phyloP scores from a whole-genome alignment of 1,139 yeast species.

The Candida tunisiensis region DNA sequence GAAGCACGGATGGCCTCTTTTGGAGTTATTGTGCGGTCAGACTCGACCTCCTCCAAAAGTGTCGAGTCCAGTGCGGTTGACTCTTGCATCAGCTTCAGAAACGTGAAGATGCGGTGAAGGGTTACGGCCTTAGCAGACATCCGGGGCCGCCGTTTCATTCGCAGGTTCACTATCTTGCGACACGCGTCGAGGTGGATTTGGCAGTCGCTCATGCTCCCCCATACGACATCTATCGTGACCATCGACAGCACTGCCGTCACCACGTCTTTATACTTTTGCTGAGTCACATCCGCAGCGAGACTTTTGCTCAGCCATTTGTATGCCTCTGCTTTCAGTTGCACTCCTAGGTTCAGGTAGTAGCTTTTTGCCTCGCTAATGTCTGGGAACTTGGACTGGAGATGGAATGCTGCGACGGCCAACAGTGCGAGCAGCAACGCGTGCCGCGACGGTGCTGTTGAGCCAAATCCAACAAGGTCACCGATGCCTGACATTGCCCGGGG shows the following conservation, averaged over 20 bases:
- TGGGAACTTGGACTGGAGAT: slow-evolving; percentile 54
- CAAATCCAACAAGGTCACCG: slow-evolving; percentile 65
- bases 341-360: slow-evolving; percentile 55
- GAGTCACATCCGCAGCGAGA: slow-evolving; percentile 24
- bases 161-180: slow-evolving; percentile 53
- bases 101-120: slow-evolving; percentile 63
- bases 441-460: slow-evolving; percentile 59
- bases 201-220: slow-evolving; percentile 88
- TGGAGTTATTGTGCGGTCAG: neutral
- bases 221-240: slow-evolving; percentile 77
- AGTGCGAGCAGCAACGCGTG: slow-evolving; percentile 67
- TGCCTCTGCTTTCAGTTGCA: slow-evolving; percentile 61
- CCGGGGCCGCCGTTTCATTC: slow-evolving; percentile 49
- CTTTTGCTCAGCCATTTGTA: slow-evolving; percentile 49
- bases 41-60: slow-evolving; percentile 1
- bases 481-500: slow-evolving; percentile 70
- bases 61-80: slow-evolving; percentile 16
- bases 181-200: slow-evolving; percentile 60
- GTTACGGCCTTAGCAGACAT: slow-evolving; percentile 62
- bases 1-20: neutral
- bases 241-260: slow-evolving; percentile 70
- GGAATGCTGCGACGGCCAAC: slow-evolving; percentile 69
- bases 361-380: slow-evolving; percentile 43
- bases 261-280: slow-evolving; percentile 71
- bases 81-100: slow-evolving; percentile 60